Percentiles rank a stretch among this genome's conserved stretches.
Conservation (phyloP, 257 asterid species). For the Scutellaria barbata region DNA sequence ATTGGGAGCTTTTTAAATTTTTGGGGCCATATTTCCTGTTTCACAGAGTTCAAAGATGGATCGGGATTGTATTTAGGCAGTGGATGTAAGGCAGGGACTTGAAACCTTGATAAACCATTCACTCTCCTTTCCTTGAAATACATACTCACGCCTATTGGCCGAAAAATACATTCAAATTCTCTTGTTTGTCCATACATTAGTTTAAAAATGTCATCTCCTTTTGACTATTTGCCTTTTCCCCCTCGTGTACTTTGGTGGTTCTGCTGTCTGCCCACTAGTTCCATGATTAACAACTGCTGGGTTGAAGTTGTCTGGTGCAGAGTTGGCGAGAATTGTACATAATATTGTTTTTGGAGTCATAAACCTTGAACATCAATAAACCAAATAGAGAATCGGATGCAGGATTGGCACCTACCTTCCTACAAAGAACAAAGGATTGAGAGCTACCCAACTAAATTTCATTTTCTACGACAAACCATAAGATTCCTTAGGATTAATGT, state of each 20-base stretch:
- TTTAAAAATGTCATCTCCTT: neutral
- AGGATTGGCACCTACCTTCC: neutral
- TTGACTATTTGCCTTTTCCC: neutral
- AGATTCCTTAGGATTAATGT: neutral
- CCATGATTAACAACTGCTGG: neutral
- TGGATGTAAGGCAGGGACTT: neutral
- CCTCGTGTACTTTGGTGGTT: neutral
- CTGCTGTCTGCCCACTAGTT: neutral
- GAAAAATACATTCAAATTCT: neutral
- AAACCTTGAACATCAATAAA: no score
- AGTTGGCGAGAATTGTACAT: neutral
- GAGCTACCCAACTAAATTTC: neutral
- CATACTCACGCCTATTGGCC: neutral
- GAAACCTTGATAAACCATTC: neutral
- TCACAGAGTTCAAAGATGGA: neutral
- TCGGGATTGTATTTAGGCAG: neutral
- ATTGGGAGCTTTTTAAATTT: neutral
- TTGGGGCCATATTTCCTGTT: conserved; percentile 10
- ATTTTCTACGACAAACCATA: neutral
- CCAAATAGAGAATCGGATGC: neutral
- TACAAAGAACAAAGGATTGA: neutral
- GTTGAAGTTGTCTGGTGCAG: neutral
- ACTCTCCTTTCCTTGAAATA: neutral
- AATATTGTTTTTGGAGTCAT: neutral
- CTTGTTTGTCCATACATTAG: neutral